Evolutionary conservation across 1,284 basidiomycete genomes (phyloP), one percentile per base, ranked within the genome.

Genomic region (Ganoderma resinaceum): DNA sequence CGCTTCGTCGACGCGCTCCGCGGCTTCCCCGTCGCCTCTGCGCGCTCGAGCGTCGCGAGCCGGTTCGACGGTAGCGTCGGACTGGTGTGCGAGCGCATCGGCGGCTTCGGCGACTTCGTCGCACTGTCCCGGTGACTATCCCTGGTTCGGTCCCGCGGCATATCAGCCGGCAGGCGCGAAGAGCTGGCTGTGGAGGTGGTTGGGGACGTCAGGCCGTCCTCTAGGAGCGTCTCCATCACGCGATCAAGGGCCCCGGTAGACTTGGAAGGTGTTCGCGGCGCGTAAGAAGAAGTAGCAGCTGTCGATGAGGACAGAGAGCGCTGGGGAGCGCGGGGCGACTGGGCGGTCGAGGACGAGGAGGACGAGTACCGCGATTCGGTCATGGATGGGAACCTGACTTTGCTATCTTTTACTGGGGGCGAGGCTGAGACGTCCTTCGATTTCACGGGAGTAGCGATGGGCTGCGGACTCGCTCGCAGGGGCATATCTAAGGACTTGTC

Each of bases 41-140:
- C 37, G 43, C 68, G 67, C 61, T 70, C 61, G 60, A 61, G 61
- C 65, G 69, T 79, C 73, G 75, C 80, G 66, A 67, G 76, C 64
- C 72, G 74, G 62, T 73, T 77, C 69, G 76, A 78, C 71, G 82
- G 78, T 46, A 83, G 78, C 61, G 82, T 81, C 37, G 84, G 82
- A 70, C 82, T 82, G 67, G 89, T 89, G 70, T 85, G 82, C 33
- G 87, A 84, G 53, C 89, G 83, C 58, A 80, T 81, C 5, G 89
- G 89, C 16, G 88, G 77, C 78, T 90, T 88, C 61, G 84, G 81
- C 29, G 84, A 76, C 69, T 82, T 83, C 49, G 61, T 77, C 77
- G 66, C 81, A 80, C 72, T 82, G 79, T 70, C 80, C 78, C 75
- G 26, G 23, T 49, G 20, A 4, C 71, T 82, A 79, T 69, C 16